Conservation (phyloP, 176 grass and related monocot species). For the Eragrostis curvula region DNA sequence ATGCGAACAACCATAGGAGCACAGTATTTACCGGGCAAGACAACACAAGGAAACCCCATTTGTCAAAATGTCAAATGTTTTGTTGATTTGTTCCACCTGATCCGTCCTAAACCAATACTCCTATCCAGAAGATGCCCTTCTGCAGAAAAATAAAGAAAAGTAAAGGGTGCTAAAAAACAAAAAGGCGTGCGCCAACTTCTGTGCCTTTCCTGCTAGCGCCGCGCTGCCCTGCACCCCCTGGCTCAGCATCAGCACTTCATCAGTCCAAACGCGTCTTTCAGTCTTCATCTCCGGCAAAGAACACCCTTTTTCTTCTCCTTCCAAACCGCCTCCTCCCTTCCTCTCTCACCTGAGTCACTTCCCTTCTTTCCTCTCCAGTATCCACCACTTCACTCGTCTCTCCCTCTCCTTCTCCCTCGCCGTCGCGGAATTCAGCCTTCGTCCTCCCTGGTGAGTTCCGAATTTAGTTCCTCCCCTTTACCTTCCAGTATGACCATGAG, state of each 20-base stretch:
- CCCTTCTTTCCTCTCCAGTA: not conserved
- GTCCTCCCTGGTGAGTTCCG: constrained; percentile 37
- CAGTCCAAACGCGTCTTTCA: constrained; percentile 58
- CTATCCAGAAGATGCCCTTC: not conserved
- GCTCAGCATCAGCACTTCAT: constrained; percentile 11
- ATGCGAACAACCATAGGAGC: no score
- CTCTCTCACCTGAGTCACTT: not conserved
- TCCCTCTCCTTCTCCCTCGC: not conserved
- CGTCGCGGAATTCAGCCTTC: not conserved
- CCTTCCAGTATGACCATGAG: not conserved
- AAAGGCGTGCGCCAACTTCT: constrained; percentile 28
- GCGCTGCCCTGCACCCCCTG: not conserved
- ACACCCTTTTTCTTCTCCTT: constrained; percentile 38
- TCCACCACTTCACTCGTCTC: not conserved
- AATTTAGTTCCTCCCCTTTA: not conserved
- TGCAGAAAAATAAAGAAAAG: constrained; percentile 32
- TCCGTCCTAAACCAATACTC: constrained; percentile 7
- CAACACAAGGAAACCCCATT: not conserved
- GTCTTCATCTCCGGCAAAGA: constrained; percentile 26
- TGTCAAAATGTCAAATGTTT: not conserved
- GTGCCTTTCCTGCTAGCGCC: constrained; percentile 13
- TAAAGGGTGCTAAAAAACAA: not conserved
- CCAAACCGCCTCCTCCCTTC: constrained; percentile 29
- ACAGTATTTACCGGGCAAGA: no score
- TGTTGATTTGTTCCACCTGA: not conserved